Evolutionary conservation across 2,329 filamentous ascomycete species (phyloP), one percentile per base, ranked within the genome.

Genomic region (Trichoderma koningii): DNA sequence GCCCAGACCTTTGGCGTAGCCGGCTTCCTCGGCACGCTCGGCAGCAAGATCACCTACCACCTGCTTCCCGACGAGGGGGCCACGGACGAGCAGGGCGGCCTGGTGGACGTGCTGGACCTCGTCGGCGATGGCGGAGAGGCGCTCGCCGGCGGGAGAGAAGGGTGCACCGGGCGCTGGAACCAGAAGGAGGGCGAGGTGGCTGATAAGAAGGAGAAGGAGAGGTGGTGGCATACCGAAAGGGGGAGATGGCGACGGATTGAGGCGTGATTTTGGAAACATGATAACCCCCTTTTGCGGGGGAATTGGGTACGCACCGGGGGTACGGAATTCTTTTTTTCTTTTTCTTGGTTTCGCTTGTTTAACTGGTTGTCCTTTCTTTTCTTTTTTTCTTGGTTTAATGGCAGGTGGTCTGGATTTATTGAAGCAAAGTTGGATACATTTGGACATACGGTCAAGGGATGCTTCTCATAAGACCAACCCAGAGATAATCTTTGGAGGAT

Each of bases 21-120:
- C 0, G 84, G 83, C 0, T 92, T 85, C 71, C 74, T 92, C 7
- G 90, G 90, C 17, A 80, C 81, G 1, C 71, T 87, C 3, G 81
- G 79, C 34, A 89, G 86, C 53, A 76, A 73, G 34, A 87, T 93
- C 60, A 72, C 76, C 19, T 93, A 92, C 71, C 77, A 80, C 47
- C 76, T 93, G 12, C 73, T 78, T 17, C 81, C 89, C 0, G 87
- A 90, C 61, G 69, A 73, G 0, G 85, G 85, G 0, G 83, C 80
- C 1, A 78, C 78, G 2, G 85, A 88, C 66, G 83, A 85, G 34
- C 80, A 83, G 55, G 84, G 86, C 17, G 83, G 85, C 1, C 74
- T 89, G 2, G 78, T 85, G 0, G 82, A 82, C 45, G 74, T 87
- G 3, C 73, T 77, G 5, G 84, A 87, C 59, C 68, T 88, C 17